A percentile compares a stretch with the other conserved stretches of the same genome.
These are phyloP conservation scores for Begonia masoniana DNA, from an alignment of 306 rosid species.

Conservation along the genomic window DNA sequence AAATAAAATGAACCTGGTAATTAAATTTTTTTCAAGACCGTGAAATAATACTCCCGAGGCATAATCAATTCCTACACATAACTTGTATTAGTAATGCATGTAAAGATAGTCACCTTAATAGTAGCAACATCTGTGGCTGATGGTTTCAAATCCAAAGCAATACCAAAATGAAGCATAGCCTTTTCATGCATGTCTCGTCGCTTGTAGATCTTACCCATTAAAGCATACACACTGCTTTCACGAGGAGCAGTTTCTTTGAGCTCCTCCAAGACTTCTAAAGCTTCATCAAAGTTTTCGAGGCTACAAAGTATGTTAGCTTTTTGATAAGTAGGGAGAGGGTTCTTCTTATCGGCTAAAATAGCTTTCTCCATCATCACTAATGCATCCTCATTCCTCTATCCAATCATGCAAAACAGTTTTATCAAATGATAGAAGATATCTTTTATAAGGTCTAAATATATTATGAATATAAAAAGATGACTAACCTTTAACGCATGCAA, in stretches of 20 bases:
- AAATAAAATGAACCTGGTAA: no score
- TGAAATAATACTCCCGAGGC: no score
- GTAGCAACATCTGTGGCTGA: slow-evolving; percentile 88
- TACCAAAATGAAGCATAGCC: slow-evolving; percentile 92
- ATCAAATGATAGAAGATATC: slow-evolving; percentile 11
- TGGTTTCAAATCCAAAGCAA: slow-evolving; percentile 97
- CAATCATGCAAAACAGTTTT: slow-evolving; percentile 14
- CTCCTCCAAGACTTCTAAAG: slow-evolving; percentile 75
- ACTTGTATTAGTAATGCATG: no score
- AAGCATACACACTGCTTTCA: slow-evolving; percentile 87
- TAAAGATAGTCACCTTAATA: slow-evolving; percentile 53
- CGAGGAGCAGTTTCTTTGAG: slow-evolving; percentile 88
- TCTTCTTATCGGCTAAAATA: slow-evolving; percentile 81
- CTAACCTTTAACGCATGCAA: slow-evolving; percentile 77
- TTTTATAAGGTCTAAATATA: slow-evolving; percentile 13
- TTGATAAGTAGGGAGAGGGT: slow-evolving; percentile 98
- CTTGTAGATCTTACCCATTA: slow-evolving; percentile 90
- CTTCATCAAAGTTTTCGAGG: slow-evolving; percentile 68
- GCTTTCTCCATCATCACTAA: slow-evolving; percentile 86
- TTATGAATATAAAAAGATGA: slow-evolving; percentile 15
- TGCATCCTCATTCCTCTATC: slow-evolving; percentile 81
- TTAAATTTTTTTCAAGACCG: no score
- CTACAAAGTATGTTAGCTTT: slow-evolving; percentile 83
- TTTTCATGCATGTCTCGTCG: slow-evolving; percentile 74
- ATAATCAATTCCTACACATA: no score